Conservation (phyloP, 148 eudicot species). For the Silene conica region DNA sequence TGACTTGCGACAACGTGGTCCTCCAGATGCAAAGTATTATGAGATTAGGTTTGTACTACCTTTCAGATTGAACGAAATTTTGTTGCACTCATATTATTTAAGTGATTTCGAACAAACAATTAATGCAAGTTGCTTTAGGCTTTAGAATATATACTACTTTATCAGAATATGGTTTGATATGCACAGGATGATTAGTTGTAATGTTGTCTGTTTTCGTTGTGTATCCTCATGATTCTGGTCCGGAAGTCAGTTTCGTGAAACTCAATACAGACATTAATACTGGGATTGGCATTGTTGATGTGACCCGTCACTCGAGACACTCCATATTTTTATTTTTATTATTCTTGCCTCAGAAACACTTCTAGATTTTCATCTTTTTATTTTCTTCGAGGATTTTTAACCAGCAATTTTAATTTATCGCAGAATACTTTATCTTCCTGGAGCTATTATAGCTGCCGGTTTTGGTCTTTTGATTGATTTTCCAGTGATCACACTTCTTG, state of each 20-base stretch:
- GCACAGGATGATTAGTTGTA: not conserved
- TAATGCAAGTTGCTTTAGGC: not conserved
- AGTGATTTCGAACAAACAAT: not conserved
- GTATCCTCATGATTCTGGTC: not conserved
- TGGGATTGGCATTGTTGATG: slow-evolving; percentile 7
- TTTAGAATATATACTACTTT: not conserved
- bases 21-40: slow-evolving; percentile 54
- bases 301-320: not conserved
- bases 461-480: slow-evolving; percentile 63
- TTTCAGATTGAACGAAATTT: not conserved
- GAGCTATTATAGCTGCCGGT: slow-evolving; percentile 51
- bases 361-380: not conserved
- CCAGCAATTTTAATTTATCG: slow-evolving; percentile 12
- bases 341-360: not conserved
- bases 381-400: not conserved
- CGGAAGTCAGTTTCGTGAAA: not conserved
- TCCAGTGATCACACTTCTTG: slow-evolving; percentile 61
- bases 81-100: not conserved
- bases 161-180: not conserved
- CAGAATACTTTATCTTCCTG: slow-evolving; percentile 69
- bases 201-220: not conserved
- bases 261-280: not conserved
- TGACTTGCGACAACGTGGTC: slow-evolving; percentile 51
- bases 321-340: not conserved
- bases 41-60: slow-evolving; percentile 58